These are phyloP conservation scores for Boletellus sp. DNA, from an alignment of 768 basidiomycete genomes.

Conservation along the genomic window DNA sequence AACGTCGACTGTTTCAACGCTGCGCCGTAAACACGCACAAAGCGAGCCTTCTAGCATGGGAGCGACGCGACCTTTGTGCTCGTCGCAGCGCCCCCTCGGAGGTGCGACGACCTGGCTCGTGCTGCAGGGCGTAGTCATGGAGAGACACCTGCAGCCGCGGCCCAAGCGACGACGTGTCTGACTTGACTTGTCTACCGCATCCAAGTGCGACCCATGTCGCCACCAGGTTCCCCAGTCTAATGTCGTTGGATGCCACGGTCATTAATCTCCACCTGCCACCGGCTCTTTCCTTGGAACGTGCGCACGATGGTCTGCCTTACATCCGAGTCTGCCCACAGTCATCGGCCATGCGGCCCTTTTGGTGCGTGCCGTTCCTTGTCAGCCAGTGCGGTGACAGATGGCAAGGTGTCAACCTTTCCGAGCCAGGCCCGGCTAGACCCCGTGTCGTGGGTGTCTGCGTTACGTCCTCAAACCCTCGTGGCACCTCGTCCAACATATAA, in stretches of 20 bases:
- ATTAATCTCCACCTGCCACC: not conserved
- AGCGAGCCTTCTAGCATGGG: too few species aligned
- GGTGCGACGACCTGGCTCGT: too few species aligned
- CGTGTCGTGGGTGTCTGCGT: not conserved
- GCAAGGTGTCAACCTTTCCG: not conserved
- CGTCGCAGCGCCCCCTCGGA: too few species aligned
- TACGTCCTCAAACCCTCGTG: too few species aligned
- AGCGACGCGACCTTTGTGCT: too few species aligned
- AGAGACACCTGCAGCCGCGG: not conserved
- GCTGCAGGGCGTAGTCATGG: not conserved
- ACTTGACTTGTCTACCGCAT: too few species aligned
- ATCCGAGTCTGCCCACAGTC: not conserved
- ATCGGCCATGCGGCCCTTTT: not conserved
- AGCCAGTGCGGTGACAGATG: not conserved
- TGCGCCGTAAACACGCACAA: too few species aligned
- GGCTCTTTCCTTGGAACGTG: slow-evolving; percentile 22
- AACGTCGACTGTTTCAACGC: too few species aligned
- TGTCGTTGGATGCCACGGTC: slow-evolving; percentile 1
- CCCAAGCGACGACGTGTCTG: not conserved
- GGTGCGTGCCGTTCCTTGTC: not conserved
- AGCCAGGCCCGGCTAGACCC: not conserved
- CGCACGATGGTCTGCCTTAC: not conserved
- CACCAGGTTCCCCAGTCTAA: too few species aligned
- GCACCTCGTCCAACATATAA: not conserved
- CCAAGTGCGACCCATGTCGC: too few species aligned